A percentile compares a stretch with the other conserved stretches of the same genome.
These are phyloP conservation scores for Striga asiatica DNA, from an alignment of 257 asterid species.

Conservation along the genomic window DNA sequence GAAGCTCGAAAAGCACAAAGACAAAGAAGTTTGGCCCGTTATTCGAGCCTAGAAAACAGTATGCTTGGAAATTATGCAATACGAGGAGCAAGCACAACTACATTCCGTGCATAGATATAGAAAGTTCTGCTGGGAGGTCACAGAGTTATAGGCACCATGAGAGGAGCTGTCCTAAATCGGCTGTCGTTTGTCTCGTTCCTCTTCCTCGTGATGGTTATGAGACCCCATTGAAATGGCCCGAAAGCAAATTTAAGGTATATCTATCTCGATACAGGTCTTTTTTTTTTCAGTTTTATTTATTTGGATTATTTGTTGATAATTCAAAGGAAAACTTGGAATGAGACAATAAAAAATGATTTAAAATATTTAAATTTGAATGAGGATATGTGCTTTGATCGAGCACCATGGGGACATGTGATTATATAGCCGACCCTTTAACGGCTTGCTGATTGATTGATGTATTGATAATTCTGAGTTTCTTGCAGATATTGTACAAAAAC, in stretches of 20 bases:
- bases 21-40: conserved; percentile 55
- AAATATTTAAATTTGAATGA: too few relatives aligned
- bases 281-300: not conserved
- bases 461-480: conserved; percentile 12
- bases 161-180: conserved; percentile 72
- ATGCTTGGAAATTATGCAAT: conserved; percentile 69
- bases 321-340: too few relatives aligned
- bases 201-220: conserved; percentile 72
- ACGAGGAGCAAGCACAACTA: conserved; percentile 82
- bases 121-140: conserved; percentile 35
- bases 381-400: too few relatives aligned
- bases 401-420: too few relatives aligned
- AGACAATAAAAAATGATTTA: too few relatives aligned
- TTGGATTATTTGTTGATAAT: too few relatives aligned
- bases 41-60: conserved; percentile 55
- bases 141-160: conserved; percentile 74
- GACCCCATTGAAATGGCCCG: conserved; percentile 72
- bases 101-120: conserved; percentile 92
- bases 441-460: too few relatives aligned
- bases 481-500: conserved; percentile 69
- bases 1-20: conserved; percentile 7
- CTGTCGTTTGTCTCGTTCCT: conserved; percentile 79
- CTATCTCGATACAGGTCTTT: too few relatives aligned
- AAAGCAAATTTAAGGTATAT: conserved; percentile 69
- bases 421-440: too few relatives aligned